Evolutionary conservation across 768 basidiomycete genomes (phyloP), one percentile per base, ranked within the genome.

Genomic region (Mrakia hoshinonis): DNA sequence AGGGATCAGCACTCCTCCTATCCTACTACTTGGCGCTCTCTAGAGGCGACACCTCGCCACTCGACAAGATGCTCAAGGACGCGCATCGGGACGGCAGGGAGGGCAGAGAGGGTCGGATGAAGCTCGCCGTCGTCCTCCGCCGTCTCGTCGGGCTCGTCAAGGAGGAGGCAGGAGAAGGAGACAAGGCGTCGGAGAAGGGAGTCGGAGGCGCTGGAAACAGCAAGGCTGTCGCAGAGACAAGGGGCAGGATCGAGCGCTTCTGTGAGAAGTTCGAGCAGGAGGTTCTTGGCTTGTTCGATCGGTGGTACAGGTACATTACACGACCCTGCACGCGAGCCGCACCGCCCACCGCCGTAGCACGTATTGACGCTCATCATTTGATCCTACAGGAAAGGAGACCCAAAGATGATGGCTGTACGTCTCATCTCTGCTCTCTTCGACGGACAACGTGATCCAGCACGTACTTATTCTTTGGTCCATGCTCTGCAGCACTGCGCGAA

Each of bases 261-360:
- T 96, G 96, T 81, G 96, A 99, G 81, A 91, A 89, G 79, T 98
- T 98, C 74, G 96, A 99, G 80, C 98, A 95, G 81, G 95, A 98
- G 77, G 95, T 97, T 87, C 85, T 99, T 67, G 87, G 90, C 77
- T 82, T 98, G 51, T 99, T 99, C 78, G 96, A 99, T 79, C 83
- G 89, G 75, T 94, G 91, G 76, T 99, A 98, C 80, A 86, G 94
- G 70, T 72, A 15, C 55, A 65, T 61, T 3, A 10, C 11, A 49
- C 10, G 34, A 6, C 24, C 36, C 52, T 24, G 15, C 5, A 13
- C 4, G 48, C n/a, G 36, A 24, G 20, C 18, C 7, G 34, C 3
- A 4, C 29, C 36, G 11, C 26, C 12, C 3, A 31, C 34, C 24
- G 24, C 29, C 22, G 24, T 7, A 29, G 34, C 34, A 26, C 34